Conservation (phyloP, 805 yeast genomes). For the Cyberlindnera amylophila region DNA sequence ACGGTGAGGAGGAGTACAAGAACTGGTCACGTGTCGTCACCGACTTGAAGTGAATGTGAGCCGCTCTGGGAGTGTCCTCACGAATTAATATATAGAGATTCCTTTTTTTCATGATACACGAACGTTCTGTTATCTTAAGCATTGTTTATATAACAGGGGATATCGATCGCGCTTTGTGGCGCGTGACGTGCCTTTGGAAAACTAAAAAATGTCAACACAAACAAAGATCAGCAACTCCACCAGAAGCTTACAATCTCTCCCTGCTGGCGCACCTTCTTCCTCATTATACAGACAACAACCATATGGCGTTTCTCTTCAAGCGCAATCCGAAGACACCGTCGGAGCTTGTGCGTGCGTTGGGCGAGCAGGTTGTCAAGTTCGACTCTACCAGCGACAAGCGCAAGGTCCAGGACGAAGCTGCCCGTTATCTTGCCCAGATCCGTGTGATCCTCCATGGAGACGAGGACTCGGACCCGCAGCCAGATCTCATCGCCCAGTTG, state of each 20-base stretch:
- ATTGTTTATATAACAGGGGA: too few species aligned
- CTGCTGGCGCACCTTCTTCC: too few species aligned
- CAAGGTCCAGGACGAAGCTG: conserved; percentile 68
- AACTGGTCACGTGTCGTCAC: conserved; percentile 43
- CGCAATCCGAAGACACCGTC: conserved; percentile 87
- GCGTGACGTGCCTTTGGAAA: too few species aligned
- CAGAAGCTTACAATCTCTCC: too few species aligned
- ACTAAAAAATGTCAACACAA: neutral
- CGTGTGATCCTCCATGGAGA: conserved; percentile 68
- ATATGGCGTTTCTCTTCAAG: conserved; percentile 70
- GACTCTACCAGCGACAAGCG: conserved; percentile 31
- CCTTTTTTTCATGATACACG: too few species aligned
- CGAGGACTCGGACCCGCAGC: conserved; percentile 55
- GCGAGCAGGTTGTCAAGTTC: conserved; percentile 67
- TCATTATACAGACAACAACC: too few species aligned
- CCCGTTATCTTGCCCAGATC: conserved; percentile 60
- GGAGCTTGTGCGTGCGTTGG: conserved; percentile 72
- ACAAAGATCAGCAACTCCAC: too few species aligned
- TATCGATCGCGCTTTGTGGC: too few species aligned
- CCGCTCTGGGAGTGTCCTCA: too few species aligned
- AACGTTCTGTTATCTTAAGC: too few species aligned
- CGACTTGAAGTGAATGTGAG: conserved; percentile 11
- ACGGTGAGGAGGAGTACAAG: conserved; percentile 72
- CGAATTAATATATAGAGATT: too few species aligned
- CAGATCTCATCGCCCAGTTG: conserved; percentile 52